Conservation (phyloP, 2,329 filamentous ascomycete species). For the Pezicula rhizophila region DNA sequence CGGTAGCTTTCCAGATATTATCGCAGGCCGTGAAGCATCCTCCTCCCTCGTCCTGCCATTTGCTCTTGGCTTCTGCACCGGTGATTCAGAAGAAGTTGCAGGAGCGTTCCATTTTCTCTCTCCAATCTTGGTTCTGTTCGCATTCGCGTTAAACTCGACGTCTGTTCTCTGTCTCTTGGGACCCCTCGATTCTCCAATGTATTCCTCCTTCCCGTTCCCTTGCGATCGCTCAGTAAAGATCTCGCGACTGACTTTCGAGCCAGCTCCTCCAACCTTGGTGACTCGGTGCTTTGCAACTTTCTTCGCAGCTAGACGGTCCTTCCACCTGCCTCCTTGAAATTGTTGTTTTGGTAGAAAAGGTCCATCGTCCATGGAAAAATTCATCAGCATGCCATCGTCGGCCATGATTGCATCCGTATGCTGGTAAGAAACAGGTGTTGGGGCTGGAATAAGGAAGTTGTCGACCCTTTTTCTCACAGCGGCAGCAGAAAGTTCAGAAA, state of each 20-base stretch:
- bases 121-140: slow-evolving; percentile 5
- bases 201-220: slow-evolving; percentile 22
- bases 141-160: neutral
- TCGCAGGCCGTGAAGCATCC: slow-evolving; percentile 3
- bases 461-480: neutral
- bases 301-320: slow-evolving; percentile 77
- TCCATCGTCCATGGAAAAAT: slow-evolving; percentile 73
- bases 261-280: slow-evolving; percentile 22
- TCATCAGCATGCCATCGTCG: slow-evolving; percentile 91
- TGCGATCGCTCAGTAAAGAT: slow-evolving; percentile 22
- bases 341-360: slow-evolving; percentile 54
- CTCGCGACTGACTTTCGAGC: slow-evolving; percentile 14
- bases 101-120: slow-evolving; percentile 12
- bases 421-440: neutral
- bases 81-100: neutral
- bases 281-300: slow-evolving; percentile 53
- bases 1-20: slow-evolving; percentile 32
- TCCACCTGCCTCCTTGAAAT: slow-evolving; percentile 90
- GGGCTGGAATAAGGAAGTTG: neutral
- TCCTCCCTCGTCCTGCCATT: slow-evolving; percentile 1
- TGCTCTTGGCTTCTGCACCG: neutral
- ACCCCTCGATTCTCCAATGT: slow-evolving; percentile 25
- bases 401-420: slow-evolving; percentile 53
- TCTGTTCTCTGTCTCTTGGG: slow-evolving; percentile 41
- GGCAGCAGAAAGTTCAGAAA: slow-evolving; percentile 1